phyloP scores from a whole-genome alignment of 345 rosid genomes.

The Cardamine chenopodiifolia region DNA sequence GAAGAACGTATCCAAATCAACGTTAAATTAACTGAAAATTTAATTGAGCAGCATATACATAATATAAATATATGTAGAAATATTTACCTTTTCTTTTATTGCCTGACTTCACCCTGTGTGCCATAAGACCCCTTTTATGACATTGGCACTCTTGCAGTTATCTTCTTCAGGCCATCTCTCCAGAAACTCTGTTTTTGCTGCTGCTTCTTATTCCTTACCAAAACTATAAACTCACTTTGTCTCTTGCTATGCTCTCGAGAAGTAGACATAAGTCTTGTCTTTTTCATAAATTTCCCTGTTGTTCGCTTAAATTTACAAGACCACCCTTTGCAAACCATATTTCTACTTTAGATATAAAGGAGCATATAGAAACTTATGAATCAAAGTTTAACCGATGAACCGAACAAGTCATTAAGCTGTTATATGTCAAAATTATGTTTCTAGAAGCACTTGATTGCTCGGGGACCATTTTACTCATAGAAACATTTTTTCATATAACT shows the following conservation, averaged over 20 bases:
- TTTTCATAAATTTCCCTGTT: conserved; percentile 13
- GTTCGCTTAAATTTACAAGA: background rate
- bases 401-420: conserved; percentile 10
- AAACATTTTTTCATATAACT: conserved; percentile 25
- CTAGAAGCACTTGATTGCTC: conserved; percentile 45
- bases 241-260: conserved; percentile 27
- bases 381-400: conserved; percentile 23
- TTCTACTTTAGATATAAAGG: background rate
- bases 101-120: conserved; percentile 51
- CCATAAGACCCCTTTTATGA: conserved; percentile 38
- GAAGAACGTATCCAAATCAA: conserved; percentile 11
- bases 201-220: conserved; percentile 31
- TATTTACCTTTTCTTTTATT: conserved; percentile 31
- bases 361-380: conserved; percentile 28
- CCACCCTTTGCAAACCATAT: conserved; percentile 23
- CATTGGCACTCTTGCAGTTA: conserved; percentile 29
- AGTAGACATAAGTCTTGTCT: conserved; percentile 30
- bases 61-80: background rate
- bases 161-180: conserved; percentile 43
- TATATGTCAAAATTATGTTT: conserved; percentile 35
- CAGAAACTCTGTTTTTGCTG: conserved; percentile 30
- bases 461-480: conserved; percentile 23
- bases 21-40: background rate
- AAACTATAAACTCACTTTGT: conserved; percentile 24
- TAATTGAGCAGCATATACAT: background rate